Evolutionary conservation across 2,329 filamentous ascomycete genomes (phyloP).

Genomic region (Neopestalotiopsis clavispora): DNA sequence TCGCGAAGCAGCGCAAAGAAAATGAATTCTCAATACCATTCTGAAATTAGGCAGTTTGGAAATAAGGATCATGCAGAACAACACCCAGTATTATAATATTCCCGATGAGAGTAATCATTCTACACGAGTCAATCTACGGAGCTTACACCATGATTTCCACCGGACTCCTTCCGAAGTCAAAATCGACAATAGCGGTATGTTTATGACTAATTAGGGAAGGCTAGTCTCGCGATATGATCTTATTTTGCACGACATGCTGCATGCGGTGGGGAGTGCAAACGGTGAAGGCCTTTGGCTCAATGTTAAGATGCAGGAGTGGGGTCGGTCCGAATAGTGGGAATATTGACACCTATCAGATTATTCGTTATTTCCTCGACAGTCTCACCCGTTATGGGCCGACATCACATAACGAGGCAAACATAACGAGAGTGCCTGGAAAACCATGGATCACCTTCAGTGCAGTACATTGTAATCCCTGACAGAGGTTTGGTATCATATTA

Average conservation of each 20-base stretch:
- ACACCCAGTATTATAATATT: not conserved
- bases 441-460: no score
- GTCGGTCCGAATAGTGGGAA: not conserved
- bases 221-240: not conserved
- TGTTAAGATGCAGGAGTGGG: not conserved
- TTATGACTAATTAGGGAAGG: not conserved
- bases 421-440: no score
- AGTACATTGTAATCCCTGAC: no score
- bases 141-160: conserved; percentile 5
- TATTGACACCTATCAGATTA: not conserved
- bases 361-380: no score
- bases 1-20: conserved; percentile 29
- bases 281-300: not conserved
- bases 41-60: not conserved
- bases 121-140: conserved; percentile 2
- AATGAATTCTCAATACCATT: not conserved
- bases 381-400: no score
- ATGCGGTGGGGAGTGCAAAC: not conserved
- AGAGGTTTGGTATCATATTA: no score
- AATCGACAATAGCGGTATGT: not conserved
- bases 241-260: not conserved
- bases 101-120: not conserved
- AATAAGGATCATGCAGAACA: not conserved
- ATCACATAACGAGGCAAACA: no score
- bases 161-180: not conserved